These are phyloP conservation scores for Clonostachys byssicola DNA, from an alignment of 2,329 filamentous ascomycete species.

Conservation along the genomic window DNA sequence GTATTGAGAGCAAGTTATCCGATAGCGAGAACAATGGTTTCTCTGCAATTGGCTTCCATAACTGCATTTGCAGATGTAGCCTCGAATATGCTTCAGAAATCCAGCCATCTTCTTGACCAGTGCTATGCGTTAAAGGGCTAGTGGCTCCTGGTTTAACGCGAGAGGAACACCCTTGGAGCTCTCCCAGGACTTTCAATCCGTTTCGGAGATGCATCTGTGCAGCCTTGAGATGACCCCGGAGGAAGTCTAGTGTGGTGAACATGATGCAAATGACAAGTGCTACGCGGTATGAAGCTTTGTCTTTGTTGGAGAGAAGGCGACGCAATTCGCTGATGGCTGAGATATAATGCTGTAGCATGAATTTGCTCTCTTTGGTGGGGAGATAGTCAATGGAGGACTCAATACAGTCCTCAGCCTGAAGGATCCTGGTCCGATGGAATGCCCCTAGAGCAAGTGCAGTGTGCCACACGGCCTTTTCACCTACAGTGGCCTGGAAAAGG, in stretches of 20 bases:
- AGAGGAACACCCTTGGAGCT: constrained; percentile 1
- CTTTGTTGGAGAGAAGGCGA: constrained; percentile 18
- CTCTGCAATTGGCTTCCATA: constrained; percentile 7
- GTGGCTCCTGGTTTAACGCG: too few relatives aligned
- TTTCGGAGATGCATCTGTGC: constrained; percentile 35
- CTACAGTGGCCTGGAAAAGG: constrained; percentile 25
- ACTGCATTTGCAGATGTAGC: constrained; percentile 17
- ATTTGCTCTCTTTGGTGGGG: constrained; percentile 11
- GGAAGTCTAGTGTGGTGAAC: constrained; percentile 24
- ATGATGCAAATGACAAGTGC: constrained; percentile 29
- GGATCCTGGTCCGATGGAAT: constrained; percentile 16
- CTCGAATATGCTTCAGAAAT: constrained; percentile 34
- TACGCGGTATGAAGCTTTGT: constrained; percentile 22
- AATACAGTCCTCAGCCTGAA: constrained; percentile 1
- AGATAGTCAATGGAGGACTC: background rate
- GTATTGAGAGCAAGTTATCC: background rate
- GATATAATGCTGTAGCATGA: constrained; percentile 23
- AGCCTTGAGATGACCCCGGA: constrained; percentile 26
- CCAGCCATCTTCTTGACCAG: constrained; percentile 21
- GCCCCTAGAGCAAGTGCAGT: constrained; percentile 30
- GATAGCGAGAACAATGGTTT: too few relatives aligned
- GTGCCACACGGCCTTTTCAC: constrained; percentile 32
- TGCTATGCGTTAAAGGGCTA: too few relatives aligned
- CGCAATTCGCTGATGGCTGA: constrained; percentile 28
- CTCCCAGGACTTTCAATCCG: constrained; percentile 30